A percentile compares a stretch with the other conserved stretches of the same genome.
Evolutionary conservation across 2,329 filamentous ascomycete species (phyloP).

Genomic region (Fusarium sp.): DNA sequence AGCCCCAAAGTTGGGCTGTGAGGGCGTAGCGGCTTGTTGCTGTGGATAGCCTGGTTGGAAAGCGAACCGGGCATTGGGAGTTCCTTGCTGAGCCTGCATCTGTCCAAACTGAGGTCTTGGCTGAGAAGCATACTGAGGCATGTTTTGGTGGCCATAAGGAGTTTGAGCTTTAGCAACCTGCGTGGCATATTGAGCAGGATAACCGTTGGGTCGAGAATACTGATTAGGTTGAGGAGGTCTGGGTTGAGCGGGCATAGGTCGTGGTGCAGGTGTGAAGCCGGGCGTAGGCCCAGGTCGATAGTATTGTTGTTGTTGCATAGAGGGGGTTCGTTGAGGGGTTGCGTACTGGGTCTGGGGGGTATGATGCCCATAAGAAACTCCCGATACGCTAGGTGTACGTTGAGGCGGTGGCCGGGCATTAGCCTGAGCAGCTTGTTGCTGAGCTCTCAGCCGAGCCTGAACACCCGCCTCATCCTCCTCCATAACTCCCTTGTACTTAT

Average conservation of each 20-base stretch:
- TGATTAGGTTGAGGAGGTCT: conserved; percentile 57
- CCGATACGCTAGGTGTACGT: conserved; percentile 52
- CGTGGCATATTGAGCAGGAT: conserved; percentile 57
- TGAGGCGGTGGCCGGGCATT: conserved; percentile 50
- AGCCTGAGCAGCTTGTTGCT: conserved; percentile 48
- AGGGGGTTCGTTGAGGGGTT: conserved; percentile 58
- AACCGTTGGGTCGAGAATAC: conserved; percentile 62
- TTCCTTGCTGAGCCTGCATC: conserved; percentile 53
- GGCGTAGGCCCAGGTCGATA: conserved; percentile 53
- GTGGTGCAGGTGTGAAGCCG: conserved; percentile 56
- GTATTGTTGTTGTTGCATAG: conserved; percentile 56
- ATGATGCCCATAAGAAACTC: conserved; percentile 56
- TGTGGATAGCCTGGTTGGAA: conserved; percentile 52
- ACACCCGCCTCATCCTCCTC: conserved; percentile 80
- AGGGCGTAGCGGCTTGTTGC: conserved; percentile 50
- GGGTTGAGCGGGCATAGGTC: conserved; percentile 46
- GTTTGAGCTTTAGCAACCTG: conserved; percentile 63
- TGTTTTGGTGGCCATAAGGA: conserved; percentile 62
- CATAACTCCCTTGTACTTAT: conserved; percentile 81
- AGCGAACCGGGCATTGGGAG: conserved; percentile 55
- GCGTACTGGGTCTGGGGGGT: conserved; percentile 57
- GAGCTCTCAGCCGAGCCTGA: conserved; percentile 59
- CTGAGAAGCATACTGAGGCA: conserved; percentile 59
- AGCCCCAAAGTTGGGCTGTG: conserved; percentile 49
- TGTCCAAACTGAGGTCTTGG: conserved; percentile 56